A percentile compares a stretch with the other conserved stretches of the same genome.
These are phyloP conservation scores for Apiospora malaysiana DNA, from an alignment of 2,329 filamentous ascomycete species.

Conservation along the genomic window DNA sequence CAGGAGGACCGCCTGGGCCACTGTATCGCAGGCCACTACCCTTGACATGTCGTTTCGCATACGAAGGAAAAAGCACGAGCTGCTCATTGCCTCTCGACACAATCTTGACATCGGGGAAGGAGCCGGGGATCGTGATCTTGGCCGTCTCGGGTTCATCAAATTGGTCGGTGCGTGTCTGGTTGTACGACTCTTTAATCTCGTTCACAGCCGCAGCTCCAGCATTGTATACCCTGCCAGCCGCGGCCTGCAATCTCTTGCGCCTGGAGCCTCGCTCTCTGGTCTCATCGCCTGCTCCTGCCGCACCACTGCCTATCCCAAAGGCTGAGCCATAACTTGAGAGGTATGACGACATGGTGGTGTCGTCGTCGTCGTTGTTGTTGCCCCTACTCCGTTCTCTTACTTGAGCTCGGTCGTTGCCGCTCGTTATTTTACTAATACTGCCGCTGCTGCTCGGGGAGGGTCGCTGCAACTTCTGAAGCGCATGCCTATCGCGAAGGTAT, in stretches of 20 bases:
- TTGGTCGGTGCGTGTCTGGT: conserved; percentile 53
- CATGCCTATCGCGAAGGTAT: conserved; percentile 20
- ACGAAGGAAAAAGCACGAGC: conserved; percentile 94
- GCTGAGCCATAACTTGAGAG: conserved; percentile 38
- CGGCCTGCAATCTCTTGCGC: conserved; percentile 75
- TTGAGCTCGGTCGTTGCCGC: not conserved
- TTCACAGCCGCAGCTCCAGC: conserved; percentile 62
- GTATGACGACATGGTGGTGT: conserved; percentile 39
- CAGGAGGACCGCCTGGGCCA: conserved; percentile 44
- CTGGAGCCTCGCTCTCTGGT: conserved; percentile 70
- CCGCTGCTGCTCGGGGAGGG: not conserved
- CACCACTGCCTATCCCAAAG: conserved; percentile 29
- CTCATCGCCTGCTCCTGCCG: conserved; percentile 39
- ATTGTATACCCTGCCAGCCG: conserved; percentile 63
- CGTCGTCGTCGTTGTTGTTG: conserved; percentile 31
- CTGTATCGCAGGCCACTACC: conserved; percentile 38
- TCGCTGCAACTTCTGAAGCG: not conserved
- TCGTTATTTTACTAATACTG: not conserved
- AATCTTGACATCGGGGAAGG: conserved; percentile 86
- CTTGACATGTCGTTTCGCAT: conserved; percentile 76
- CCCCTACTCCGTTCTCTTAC: conserved; percentile 26
- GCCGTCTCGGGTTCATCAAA: conserved; percentile 41
- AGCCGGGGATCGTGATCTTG: conserved; percentile 67
- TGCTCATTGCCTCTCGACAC: conserved; percentile 82
- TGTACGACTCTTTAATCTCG: conserved; percentile 65